Evolutionary conservation across 129 eudicot species (phyloP).

Genomic region (Mikania micrantha): DNA sequence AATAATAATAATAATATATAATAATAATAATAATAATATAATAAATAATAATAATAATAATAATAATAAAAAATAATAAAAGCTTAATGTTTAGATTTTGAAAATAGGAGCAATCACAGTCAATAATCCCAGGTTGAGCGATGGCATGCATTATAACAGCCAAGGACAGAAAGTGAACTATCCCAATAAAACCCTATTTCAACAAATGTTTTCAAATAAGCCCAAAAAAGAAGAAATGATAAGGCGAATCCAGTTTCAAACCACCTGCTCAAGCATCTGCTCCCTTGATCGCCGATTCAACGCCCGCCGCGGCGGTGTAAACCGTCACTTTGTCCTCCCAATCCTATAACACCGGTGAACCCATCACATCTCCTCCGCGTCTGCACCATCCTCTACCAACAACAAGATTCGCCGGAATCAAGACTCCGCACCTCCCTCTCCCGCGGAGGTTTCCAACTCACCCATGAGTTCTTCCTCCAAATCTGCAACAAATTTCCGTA

Average conservation of each 20-base stretch:
- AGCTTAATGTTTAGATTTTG: too few relatives aligned
- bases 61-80: too few relatives aligned
- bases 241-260: slow-evolving; percentile 9
- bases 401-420: slow-evolving; percentile 52
- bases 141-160: too few relatives aligned
- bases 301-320: neutral
- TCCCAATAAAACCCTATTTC: too few relatives aligned
- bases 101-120: too few relatives aligned
- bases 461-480: slow-evolving; percentile 86
- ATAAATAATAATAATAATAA: too few relatives aligned
- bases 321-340: neutral
- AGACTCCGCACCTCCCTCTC: slow-evolving; percentile 51
- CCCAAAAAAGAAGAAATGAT: slow-evolving; percentile 17
- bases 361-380: slow-evolving; percentile 59
- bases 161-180: too few relatives aligned
- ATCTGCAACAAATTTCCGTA: slow-evolving; percentile 72
- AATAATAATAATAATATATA: too few relatives aligned
- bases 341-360: slow-evolving; percentile 28
- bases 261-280: slow-evolving; percentile 15
- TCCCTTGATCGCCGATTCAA: slow-evolving; percentile 23
- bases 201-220: neutral
- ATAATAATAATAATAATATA: too few relatives aligned
- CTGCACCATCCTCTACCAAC: slow-evolving; percentile 71
- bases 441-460: slow-evolving; percentile 41
- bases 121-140: too few relatives aligned